Evolutionary conservation across 2,329 filamentous ascomycete genomes (phyloP).

Genomic region (Paraconiothyrium sp.): DNA sequence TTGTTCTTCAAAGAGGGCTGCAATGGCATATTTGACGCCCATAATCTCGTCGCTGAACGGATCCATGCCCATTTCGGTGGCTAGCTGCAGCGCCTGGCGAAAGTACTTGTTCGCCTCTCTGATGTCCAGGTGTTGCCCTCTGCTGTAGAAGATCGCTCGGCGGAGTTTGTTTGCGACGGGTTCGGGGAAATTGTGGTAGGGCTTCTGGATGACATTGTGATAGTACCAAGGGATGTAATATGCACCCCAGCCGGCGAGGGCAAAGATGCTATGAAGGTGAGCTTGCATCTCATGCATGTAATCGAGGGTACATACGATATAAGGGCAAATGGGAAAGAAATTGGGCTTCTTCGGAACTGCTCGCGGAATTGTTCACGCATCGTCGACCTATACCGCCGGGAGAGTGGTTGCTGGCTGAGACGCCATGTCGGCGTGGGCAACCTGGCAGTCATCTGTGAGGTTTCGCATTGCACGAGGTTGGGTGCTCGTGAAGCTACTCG

Average conservation of each 20-base stretch:
- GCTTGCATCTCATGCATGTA: neutral
- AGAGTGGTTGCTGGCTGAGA: constrained; percentile 36
- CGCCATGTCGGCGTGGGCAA: constrained; percentile 37
- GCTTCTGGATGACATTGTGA: constrained; percentile 56
- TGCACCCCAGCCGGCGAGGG: constrained; percentile 49
- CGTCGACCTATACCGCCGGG: constrained; percentile 40
- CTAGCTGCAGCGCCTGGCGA: constrained; percentile 77
- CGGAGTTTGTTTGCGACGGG: constrained; percentile 81
- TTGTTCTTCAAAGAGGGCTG: constrained; percentile 80
- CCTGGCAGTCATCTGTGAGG: constrained; percentile 31
- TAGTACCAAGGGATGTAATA: constrained; percentile 59
- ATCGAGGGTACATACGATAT: constrained; percentile 30
- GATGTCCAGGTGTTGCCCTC: constrained; percentile 71
- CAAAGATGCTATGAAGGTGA: constrained; percentile 45
- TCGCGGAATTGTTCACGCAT: constrained; percentile 39
- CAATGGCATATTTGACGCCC: constrained; percentile 85
- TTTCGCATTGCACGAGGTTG: constrained; percentile 37
- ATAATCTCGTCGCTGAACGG: constrained; percentile 91
- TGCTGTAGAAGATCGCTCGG: constrained; percentile 85
- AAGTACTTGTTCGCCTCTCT: constrained; percentile 85
- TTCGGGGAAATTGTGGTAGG: constrained; percentile 70
- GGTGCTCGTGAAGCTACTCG: constrained; percentile 35
- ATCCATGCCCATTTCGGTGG: constrained; percentile 79
- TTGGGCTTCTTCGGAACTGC: constrained; percentile 51
- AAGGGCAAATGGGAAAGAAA: constrained; percentile 50